Evolutionary conservation across 495 filamentous ascomycete species (phyloP).

Genomic region (Pseudomonodictys pantanalensis): DNA sequence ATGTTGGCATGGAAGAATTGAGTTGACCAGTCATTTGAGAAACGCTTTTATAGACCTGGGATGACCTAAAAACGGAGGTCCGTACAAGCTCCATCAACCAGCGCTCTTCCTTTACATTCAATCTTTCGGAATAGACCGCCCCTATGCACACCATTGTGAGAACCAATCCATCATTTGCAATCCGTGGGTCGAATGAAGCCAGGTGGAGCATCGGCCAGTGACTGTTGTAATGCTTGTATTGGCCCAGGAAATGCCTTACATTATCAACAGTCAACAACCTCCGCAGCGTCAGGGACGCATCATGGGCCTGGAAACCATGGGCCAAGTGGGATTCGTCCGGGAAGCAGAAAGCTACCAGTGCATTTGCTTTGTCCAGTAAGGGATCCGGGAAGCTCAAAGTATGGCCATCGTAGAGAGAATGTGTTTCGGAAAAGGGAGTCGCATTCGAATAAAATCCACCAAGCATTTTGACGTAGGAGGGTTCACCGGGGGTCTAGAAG

Average conservation of each 20-base stretch:
- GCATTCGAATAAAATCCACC: slow-evolving; percentile 36
- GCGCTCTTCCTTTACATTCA: slow-evolving; percentile 53
- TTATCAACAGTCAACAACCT: slow-evolving; percentile 56
- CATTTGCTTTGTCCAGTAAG: slow-evolving; percentile 38
- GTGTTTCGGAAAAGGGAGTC: slow-evolving; percentile 30
- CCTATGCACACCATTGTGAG: slow-evolving; percentile 64
- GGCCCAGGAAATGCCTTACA: slow-evolving; percentile 59
- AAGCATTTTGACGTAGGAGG: slow-evolving; percentile 39
- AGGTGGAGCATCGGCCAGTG: slow-evolving; percentile 70
- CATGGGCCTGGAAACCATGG: slow-evolving; percentile 10
- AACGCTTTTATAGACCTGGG: slow-evolving; percentile 45
- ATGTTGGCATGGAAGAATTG: slow-evolving; percentile 31
- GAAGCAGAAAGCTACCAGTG: slow-evolving; percentile 51
- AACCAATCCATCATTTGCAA: slow-evolving; percentile 59
- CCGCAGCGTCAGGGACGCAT: slow-evolving; percentile 41
- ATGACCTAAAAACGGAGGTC: slow-evolving; percentile 50
- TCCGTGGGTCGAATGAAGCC: slow-evolving; percentile 60
- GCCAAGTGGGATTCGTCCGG: slow-evolving; percentile 39
- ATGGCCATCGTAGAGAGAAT: slow-evolving; percentile 37
- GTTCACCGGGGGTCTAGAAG: slow-evolving; percentile 28
- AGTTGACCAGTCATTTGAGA: slow-evolving; percentile 36
- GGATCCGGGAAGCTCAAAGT: slow-evolving; percentile 37
- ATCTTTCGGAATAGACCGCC: slow-evolving; percentile 61
- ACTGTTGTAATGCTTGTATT: slow-evolving; percentile 61
- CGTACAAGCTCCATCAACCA: slow-evolving; percentile 57